Conservation (phyloP, 371 early-diverging fungal genomes). For the Apophysomyces variabilis region DNA sequence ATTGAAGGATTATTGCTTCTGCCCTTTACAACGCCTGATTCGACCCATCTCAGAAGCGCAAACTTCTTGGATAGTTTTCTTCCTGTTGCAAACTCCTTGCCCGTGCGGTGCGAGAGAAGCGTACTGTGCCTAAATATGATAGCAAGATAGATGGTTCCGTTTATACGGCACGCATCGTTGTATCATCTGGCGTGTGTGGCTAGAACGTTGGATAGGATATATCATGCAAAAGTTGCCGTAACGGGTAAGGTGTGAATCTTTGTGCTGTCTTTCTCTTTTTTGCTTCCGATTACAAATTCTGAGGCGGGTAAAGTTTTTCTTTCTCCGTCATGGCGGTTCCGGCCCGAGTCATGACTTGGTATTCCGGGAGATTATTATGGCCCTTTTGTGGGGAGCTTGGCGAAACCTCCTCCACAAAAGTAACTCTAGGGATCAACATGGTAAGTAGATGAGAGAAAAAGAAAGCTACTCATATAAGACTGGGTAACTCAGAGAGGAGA, state of each 20-base stretch:
- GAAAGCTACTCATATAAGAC: too few species aligned
- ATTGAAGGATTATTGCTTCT: conserved; percentile 4
- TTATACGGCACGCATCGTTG: too few species aligned
- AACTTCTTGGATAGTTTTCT: background rate
- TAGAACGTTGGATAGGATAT: too few species aligned
- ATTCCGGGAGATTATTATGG: background rate
- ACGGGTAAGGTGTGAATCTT: too few species aligned
- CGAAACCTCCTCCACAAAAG: conserved; percentile 1
- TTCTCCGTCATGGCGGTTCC: background rate
- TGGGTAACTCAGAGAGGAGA: background rate
- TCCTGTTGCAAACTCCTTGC: background rate
- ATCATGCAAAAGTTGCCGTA: too few species aligned
- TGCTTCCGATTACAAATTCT: too few species aligned
- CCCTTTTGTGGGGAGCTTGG: background rate
- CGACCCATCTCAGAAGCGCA: background rate
- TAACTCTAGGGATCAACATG: conserved; percentile 8
- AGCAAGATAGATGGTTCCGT: too few species aligned
- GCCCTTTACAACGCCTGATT: background rate
- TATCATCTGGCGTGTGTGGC: too few species aligned
- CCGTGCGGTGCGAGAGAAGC: too few species aligned
- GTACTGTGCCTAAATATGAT: too few species aligned
- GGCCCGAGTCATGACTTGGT: background rate
- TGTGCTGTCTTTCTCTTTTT: too few species aligned
- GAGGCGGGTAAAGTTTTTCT: background rate
- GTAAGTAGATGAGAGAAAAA: background rate